These are phyloP conservation scores for Dactylellina sp. DNA, from an alignment of 2,329 filamentous ascomycete species.

Conservation along the genomic window DNA sequence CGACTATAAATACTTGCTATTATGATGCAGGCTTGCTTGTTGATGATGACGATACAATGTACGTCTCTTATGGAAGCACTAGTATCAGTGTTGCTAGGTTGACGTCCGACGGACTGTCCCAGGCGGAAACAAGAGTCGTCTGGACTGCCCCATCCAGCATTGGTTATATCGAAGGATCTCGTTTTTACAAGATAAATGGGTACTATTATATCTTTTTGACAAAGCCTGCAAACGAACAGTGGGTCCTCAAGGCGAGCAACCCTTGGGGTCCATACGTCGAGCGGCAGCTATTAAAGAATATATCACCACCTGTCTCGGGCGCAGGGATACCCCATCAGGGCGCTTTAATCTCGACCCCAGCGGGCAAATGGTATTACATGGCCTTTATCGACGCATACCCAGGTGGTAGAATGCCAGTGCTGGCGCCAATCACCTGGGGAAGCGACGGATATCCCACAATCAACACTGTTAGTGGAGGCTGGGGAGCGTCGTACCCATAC, in stretches of 20 bases:
- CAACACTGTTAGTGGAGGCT: slow-evolving; percentile 65
- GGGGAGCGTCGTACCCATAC: slow-evolving; percentile 66
- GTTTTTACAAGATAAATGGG: slow-evolving; percentile 71
- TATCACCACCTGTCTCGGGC: slow-evolving; percentile 65
- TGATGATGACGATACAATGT: slow-evolving; percentile 72
- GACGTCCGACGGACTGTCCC: slow-evolving; percentile 66
- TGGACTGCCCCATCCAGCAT: slow-evolving; percentile 63
- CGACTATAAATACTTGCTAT: slow-evolving; percentile 66
- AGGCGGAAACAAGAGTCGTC: slow-evolving; percentile 66
- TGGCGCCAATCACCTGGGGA: slow-evolving; percentile 69
- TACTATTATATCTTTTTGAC: slow-evolving; percentile 70
- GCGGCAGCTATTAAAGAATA: slow-evolving; percentile 65
- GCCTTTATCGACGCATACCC: slow-evolving; percentile 71
- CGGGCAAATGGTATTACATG: slow-evolving; percentile 72
- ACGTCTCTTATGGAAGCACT: slow-evolving; percentile 69
- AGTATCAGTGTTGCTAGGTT: slow-evolving; percentile 69
- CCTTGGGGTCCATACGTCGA: slow-evolving; percentile 69
- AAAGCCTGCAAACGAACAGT: slow-evolving; percentile 66
- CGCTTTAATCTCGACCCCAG: slow-evolving; percentile 68
- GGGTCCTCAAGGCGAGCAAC: slow-evolving; percentile 67
- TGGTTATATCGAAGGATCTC: slow-evolving; percentile 67
- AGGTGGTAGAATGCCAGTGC: slow-evolving; percentile 70
- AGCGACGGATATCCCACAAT: slow-evolving; percentile 69
- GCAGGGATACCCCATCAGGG: slow-evolving; percentile 70
- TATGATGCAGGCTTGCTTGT: slow-evolving; percentile 72